These are phyloP conservation scores for Echeveria elegans DNA, from an alignment of 164 flowering plant species.

Conservation along the genomic window DNA sequence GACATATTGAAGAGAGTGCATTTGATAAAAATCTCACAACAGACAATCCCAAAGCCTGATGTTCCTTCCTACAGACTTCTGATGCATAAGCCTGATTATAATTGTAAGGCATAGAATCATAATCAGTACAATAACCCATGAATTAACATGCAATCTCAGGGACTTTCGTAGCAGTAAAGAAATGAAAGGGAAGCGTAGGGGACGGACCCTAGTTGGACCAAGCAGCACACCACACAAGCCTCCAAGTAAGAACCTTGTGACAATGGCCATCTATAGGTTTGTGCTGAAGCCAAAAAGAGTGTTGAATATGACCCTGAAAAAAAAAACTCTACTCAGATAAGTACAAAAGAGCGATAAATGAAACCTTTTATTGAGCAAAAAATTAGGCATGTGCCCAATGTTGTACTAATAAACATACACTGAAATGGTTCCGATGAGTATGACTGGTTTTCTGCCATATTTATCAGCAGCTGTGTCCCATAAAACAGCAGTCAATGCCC, in stretches of 20 bases:
- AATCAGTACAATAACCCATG: background rate
- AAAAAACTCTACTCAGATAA: background rate
- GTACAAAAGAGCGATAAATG: background rate
- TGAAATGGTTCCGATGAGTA: no score
- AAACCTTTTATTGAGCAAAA: no score
- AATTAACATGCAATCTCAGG: background rate
- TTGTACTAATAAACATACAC: no score
- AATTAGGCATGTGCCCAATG: no score
- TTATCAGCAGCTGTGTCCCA: conserved; percentile 79
- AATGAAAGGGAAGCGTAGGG: background rate
- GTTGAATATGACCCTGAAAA: conserved; percentile 19
- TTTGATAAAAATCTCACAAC: conserved; percentile 27
- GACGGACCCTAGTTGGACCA: conserved; percentile 48
- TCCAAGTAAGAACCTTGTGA: conserved; percentile 62
- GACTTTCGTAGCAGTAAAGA: background rate
- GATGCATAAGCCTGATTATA: conserved; percentile 52
- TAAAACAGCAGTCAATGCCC: conserved; percentile 62
- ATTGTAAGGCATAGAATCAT: background rate
- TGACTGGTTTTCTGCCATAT: no score
- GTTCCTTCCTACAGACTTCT: conserved; percentile 46
- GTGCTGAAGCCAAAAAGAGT: conserved; percentile 36
- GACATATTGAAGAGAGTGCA: background rate
- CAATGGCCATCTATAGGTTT: conserved; percentile 63
- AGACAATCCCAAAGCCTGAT: conserved; percentile 49
- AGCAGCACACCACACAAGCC: conserved; percentile 45